Conservation (phyloP, 1,284 basidiomycete genomes). For the Leccinum pseudoinsigne region DNA sequence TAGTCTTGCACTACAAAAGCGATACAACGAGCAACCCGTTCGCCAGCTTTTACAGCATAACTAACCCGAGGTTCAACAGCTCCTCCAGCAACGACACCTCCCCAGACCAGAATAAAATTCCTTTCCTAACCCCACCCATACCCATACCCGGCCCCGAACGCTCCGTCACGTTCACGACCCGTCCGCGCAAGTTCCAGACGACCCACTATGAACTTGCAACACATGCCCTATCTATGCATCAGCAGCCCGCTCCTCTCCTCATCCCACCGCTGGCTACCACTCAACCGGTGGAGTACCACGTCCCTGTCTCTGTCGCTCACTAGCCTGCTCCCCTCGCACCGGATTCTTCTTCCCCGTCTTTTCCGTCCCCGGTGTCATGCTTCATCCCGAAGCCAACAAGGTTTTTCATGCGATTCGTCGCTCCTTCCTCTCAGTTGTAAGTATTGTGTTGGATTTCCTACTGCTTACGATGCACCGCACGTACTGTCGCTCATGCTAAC, state of each 20-base stretch:
- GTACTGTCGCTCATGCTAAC: too few species aligned
- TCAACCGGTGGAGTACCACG: not conserved
- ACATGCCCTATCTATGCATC: not conserved
- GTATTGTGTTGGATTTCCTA: too few species aligned
- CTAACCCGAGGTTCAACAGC: not conserved
- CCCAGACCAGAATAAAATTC: not conserved
- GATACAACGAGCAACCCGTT: not conserved
- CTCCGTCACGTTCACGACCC: not conserved
- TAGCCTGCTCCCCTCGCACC: too few species aligned
- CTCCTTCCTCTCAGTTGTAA: too few species aligned
- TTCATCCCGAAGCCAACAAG: too few species aligned
- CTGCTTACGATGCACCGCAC: too few species aligned
- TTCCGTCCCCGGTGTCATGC: too few species aligned
- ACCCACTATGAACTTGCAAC: not conserved
- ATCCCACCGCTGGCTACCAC: not conserved
- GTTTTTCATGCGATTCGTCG: too few species aligned
- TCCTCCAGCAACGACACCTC: not conserved
- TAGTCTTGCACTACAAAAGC: not conserved
- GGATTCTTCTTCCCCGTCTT: too few species aligned
- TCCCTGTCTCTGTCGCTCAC: constrained; percentile 2
- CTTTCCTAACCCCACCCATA: not conserved
- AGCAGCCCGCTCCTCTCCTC: not conserved
- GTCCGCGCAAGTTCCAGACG: not conserved
- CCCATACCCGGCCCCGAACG: not conserved
- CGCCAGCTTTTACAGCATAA: not conserved